Conservation (phyloP, 2,329 filamentous ascomycete genomes). For the Epichloe gansuensis region DNA sequence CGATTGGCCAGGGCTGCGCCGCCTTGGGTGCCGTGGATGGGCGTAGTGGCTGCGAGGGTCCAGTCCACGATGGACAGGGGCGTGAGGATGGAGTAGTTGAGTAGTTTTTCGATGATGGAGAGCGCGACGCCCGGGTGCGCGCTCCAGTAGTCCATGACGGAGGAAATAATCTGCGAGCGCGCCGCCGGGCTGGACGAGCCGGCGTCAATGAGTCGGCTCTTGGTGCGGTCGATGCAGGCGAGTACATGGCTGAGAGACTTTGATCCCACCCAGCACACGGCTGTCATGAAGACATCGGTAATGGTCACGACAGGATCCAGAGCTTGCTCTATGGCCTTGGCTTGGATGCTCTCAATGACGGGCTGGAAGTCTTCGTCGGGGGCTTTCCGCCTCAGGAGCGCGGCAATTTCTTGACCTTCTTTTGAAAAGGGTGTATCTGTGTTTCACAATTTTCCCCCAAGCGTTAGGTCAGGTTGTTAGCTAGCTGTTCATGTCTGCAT, state of each 20-base stretch:
- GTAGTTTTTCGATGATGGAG: constrained; percentile 87
- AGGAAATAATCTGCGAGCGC: constrained; percentile 76
- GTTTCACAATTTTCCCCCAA: too few relatives aligned
- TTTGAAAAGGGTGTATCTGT: constrained; percentile 67
- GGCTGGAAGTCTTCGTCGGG: constrained; percentile 77
- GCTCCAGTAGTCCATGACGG: constrained; percentile 86
- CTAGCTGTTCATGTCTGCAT: too few relatives aligned
- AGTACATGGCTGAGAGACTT: constrained; percentile 95
- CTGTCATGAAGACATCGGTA: constrained; percentile 87
- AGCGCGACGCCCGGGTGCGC: constrained; percentile 86
- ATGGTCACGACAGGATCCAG: constrained; percentile 75
- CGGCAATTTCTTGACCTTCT: constrained; percentile 72
- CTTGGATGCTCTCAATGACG: constrained; percentile 68
- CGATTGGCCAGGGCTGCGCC: constrained; percentile 58
- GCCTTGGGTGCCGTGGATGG: constrained; percentile 38
- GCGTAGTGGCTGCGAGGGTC: constrained; percentile 53
- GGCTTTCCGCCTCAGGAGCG: constrained; percentile 72
- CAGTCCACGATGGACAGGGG: constrained; percentile 80
- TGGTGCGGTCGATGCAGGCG: constrained; percentile 89
- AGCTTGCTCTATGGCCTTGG: constrained; percentile 57
- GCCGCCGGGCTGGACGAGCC: constrained; percentile 64
- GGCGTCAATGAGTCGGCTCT: constrained; percentile 72
- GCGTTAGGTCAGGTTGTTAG: too few relatives aligned
- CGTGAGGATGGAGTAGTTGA: constrained; percentile 92
- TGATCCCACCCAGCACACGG: constrained; percentile 84